Percentiles rank a stretch among this genome's conserved stretches.
phyloP scores from a whole-genome alignment of 805 yeast genomes.

The Pichia sporocuriosa region DNA sequence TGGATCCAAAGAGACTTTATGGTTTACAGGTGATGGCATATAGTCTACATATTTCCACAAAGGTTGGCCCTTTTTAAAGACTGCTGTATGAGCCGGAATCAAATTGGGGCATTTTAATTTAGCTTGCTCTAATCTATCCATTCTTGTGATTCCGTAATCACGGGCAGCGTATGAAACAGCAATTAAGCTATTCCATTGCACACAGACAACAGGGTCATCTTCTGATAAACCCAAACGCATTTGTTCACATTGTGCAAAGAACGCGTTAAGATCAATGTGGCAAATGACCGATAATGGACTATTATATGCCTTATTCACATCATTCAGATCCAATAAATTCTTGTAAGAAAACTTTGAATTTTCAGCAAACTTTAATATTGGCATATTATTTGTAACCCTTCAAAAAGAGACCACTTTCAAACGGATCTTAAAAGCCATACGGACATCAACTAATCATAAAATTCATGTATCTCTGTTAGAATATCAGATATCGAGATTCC shows the following conservation, averaged over 20 bases:
- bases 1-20: conserved; percentile 87
- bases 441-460: too few species aligned
- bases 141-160: conserved; percentile 69
- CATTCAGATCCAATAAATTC: conserved; percentile 43
- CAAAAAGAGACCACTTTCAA: too few species aligned
- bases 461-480: too few species aligned
- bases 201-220: conserved; percentile 84
- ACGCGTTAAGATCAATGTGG: conserved; percentile 89
- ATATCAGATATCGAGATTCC: too few species aligned
- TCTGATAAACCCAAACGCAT: conserved; percentile 56
- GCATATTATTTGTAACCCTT: too few species aligned
- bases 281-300: conserved; percentile 76
- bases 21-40: conserved; percentile 50
- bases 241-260: conserved; percentile 92
- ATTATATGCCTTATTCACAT: conserved; percentile 40
- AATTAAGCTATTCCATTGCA: conserved; percentile 85
- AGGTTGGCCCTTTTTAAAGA: conserved; percentile 78
- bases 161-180: conserved; percentile 92
- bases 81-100: conserved; percentile 86
- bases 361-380: conserved; percentile 4
- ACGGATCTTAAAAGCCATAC: too few species aligned
- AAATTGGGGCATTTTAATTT: conserved; percentile 67
- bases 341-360: conserved; percentile 41
- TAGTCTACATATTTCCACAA: conserved; percentile 70
- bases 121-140: conserved; percentile 68